Conservation (phyloP, 2,329 filamentous ascomycete genomes). For the Trichoderma sp. region DNA sequence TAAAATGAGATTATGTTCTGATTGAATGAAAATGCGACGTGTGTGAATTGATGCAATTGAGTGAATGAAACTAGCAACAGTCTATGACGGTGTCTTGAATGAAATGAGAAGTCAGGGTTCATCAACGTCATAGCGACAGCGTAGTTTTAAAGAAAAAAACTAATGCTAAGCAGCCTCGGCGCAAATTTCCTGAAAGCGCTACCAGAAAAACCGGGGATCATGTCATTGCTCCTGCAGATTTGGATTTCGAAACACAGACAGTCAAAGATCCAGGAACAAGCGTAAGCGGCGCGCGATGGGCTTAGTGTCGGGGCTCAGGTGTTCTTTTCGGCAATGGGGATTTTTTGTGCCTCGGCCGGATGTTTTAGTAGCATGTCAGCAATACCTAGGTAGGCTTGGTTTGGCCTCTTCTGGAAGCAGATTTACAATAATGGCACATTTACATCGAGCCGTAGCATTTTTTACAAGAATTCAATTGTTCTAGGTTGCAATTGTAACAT, state of each 20-base stretch:
- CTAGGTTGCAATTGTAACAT: no score
- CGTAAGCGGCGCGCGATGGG: not conserved
- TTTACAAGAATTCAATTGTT: no score
- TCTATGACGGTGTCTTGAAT: not conserved
- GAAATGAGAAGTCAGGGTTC: not conserved
- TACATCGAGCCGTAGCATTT: no score
- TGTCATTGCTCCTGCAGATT: not conserved
- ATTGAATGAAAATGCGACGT: not conserved
- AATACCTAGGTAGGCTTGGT: no score
- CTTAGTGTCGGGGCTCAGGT: not conserved
- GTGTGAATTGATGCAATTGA: not conserved
- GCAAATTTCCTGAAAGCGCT: not conserved
- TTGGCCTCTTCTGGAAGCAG: no score
- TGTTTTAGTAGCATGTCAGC: not conserved
- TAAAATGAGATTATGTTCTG: not conserved
- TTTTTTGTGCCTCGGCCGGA: not conserved
- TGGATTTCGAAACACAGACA: not conserved
- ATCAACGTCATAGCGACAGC: not conserved
- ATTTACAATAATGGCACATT: no score
- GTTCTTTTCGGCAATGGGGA: not conserved
- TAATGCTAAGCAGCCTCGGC: not conserved
- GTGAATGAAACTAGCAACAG: not conserved
- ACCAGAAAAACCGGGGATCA: not conserved
- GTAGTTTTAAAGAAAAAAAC: not conserved
- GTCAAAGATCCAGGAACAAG: not conserved